Conservation (phyloP, 352 stramenopile species). For the Phytophthora ramorum region DNA sequence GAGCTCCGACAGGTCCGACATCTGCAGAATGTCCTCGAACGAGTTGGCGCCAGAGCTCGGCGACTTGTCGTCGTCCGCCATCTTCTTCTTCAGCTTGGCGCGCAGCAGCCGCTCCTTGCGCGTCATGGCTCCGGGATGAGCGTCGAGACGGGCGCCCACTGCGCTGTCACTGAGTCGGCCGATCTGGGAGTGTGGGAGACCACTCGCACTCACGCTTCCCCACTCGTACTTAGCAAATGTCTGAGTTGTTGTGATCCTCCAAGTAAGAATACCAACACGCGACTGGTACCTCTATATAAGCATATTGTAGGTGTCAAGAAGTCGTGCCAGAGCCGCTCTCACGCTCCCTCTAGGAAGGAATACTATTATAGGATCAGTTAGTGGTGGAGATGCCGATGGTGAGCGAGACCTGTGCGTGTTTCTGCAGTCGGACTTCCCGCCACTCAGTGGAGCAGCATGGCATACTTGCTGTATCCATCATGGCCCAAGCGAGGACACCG, state of each 20-base stretch:
- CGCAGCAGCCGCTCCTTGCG: constrained; percentile 88
- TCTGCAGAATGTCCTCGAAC: constrained; percentile 91
- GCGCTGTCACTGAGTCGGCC: constrained; percentile 26
- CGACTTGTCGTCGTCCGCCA: constrained; percentile 67
- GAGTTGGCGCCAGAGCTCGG: constrained; percentile 30
- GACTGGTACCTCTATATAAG: neutral
- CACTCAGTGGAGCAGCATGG: constrained; percentile 3
- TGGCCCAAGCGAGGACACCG: constrained; percentile 1
- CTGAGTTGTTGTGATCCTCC: neutral
- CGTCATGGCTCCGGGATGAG: constrained; percentile 19
- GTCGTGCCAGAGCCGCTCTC: neutral
- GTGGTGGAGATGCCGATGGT: no score
- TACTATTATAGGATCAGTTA: neutral
- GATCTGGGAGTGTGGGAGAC: constrained; percentile 28
- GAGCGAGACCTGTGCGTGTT: no score
- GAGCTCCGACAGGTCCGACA: constrained; percentile 90
- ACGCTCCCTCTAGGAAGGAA: neutral
- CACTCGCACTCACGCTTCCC: no score
- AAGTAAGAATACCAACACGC: neutral
- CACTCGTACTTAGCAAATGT: no score
- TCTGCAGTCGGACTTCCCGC: no score
- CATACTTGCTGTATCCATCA: constrained; percentile 33
- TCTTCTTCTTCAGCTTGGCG: constrained; percentile 90
- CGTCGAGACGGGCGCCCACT: constrained; percentile 26
- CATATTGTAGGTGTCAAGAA: constrained; percentile 1